phyloP scores from a whole-genome alignment of 2,329 filamentous ascomycete genomes.

The Penicillium sp. region DNA sequence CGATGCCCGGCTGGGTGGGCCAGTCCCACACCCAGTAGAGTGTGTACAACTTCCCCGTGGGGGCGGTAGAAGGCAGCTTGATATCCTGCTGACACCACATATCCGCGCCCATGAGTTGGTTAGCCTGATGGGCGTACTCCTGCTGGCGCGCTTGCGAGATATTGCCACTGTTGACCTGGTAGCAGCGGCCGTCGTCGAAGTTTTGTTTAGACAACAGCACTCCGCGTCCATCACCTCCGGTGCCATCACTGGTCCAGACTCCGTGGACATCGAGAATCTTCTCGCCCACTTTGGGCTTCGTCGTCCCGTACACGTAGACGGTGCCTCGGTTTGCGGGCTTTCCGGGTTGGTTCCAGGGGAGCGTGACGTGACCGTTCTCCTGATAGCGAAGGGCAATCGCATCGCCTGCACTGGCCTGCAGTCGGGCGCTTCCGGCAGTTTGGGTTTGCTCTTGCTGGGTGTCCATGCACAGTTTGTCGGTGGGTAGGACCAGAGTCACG shows the following conservation, averaged over 20 bases:
- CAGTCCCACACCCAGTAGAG: conserved; percentile 98
- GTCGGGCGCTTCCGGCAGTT: conserved; percentile 61
- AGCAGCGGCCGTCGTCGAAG: conserved; percentile 90
- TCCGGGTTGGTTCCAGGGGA: conserved; percentile 56
- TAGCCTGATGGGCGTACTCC: conserved; percentile 54
- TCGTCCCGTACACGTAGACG: conserved; percentile 75
- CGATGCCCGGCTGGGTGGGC: conserved; percentile 58
- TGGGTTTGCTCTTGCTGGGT: conserved; percentile 64
- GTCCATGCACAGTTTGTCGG: conserved; percentile 64
- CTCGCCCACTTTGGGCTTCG: conserved; percentile 60
- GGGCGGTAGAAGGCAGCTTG: conserved; percentile 67
- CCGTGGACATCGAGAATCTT: conserved; percentile 67
- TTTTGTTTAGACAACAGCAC: conserved; percentile 73
- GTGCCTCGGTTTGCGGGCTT: conserved; percentile 69
- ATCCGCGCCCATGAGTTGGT: conserved; percentile 58
- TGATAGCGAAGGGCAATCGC: conserved; percentile 67
- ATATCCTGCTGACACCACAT: conserved; percentile 82
- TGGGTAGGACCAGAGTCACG: conserved; percentile 52
- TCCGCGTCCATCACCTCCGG: conserved; percentile 77
- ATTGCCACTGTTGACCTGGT: conserved; percentile 67
- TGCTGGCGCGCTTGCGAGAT: conserved; percentile 63
- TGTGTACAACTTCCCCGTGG: conserved; percentile 69
- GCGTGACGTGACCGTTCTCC: conserved; percentile 76
- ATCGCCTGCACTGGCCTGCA: conserved; percentile 63
- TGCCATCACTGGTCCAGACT: conserved; percentile 76